Conservation (phyloP, 306 rosid genomes). For the Lathyrus tuberosus region DNA sequence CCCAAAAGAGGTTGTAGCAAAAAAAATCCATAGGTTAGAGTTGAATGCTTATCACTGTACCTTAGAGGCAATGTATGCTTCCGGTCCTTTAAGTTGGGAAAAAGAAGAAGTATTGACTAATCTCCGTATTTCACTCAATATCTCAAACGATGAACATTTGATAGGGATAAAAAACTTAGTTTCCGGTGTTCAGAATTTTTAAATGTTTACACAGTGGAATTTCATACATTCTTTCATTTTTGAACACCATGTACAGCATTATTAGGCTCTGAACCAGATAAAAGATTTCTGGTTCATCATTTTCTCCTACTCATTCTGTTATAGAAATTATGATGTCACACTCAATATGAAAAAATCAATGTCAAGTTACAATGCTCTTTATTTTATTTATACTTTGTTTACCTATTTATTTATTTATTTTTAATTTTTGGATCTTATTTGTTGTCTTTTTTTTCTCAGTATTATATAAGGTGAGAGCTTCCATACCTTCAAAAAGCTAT, state of each 20-base stretch:
- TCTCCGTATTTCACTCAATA: constrained; percentile 79
- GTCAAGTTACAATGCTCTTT: constrained; percentile 18
- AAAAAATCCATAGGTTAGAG: constrained; percentile 73
- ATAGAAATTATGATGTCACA: constrained; percentile 28
- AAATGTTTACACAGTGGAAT: constrained; percentile 31
- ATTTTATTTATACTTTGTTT: neutral
- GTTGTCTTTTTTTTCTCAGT: neutral
- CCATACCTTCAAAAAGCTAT: neutral
- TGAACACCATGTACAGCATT: constrained; percentile 39
- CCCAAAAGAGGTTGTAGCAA: constrained; percentile 48
- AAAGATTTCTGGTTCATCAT: constrained; percentile 3
- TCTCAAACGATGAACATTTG: constrained; percentile 85
- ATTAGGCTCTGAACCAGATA: constrained; percentile 40
- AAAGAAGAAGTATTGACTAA: constrained; percentile 78
- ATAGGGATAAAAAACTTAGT: constrained; percentile 46
- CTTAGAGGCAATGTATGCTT: constrained; percentile 70
- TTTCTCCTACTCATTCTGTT: constrained; percentile 28
- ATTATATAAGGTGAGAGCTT: constrained; percentile 2
- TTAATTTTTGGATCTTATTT: constrained; percentile 21
- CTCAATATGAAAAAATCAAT: constrained; percentile 38
- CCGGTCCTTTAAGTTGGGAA: constrained; percentile 95
- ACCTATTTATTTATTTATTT: neutral
- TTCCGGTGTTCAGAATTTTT: constrained; percentile 41
- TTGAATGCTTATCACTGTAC: constrained; percentile 67
- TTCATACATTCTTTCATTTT: constrained; percentile 6